Evolutionary conservation across 495 filamentous ascomycete genomes (phyloP).

Genomic region (Penicillium pancosmium): DNA sequence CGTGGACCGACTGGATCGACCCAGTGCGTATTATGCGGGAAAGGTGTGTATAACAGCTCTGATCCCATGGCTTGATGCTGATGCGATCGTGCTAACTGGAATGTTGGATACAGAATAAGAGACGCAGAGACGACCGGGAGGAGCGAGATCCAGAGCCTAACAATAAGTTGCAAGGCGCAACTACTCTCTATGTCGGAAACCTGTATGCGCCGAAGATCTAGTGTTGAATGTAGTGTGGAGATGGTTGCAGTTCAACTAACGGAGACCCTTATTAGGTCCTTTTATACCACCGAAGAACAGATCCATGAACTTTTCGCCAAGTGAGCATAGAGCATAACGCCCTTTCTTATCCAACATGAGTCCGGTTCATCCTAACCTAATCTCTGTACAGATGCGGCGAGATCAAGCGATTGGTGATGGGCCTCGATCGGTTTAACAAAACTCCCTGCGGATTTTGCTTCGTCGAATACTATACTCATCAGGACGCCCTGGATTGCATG

Average conservation of each 20-base stretch:
- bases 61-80: not conserved
- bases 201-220: constrained; percentile 58
- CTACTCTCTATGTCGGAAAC: constrained; percentile 97
- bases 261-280: constrained; percentile 65
- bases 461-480: constrained; percentile 97
- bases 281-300: constrained; percentile 99
- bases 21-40: constrained; percentile 82
- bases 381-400: constrained; percentile 71
- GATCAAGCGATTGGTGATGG: constrained; percentile 98
- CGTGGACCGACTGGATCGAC: constrained; percentile 84
- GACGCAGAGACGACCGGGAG: constrained; percentile 61
- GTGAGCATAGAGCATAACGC: constrained; percentile 34
- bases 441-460: constrained; percentile 99
- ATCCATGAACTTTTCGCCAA: constrained; percentile 97
- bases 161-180: constrained; percentile 80
- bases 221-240: not conserved
- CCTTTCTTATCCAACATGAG: not conserved
- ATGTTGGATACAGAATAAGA: constrained; percentile 59
- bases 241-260: constrained; percentile 32
- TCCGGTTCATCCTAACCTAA: not conserved
- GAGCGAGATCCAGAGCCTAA: constrained; percentile 57
- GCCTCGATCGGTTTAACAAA: constrained; percentile 92
- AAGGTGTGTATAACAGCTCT: constrained; percentile 55
- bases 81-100: constrained; percentile 3
- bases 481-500: constrained; percentile 95